These are phyloP conservation scores for Tubosaeta sp. DNA, from an alignment of 768 basidiomycete genomes.

Conservation along the genomic window DNA sequence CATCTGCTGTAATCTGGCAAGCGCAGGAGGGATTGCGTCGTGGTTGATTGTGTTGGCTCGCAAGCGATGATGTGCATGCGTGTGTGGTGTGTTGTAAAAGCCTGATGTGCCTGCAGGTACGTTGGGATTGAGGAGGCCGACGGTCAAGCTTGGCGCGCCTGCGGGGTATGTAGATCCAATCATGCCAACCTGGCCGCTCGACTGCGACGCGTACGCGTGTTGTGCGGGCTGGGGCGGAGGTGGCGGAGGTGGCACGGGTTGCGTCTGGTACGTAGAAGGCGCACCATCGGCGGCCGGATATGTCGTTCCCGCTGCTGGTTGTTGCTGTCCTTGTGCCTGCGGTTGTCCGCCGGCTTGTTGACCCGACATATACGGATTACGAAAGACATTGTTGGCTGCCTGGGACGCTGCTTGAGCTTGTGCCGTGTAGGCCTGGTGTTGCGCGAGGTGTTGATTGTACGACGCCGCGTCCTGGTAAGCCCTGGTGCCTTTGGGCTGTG, in stretches of 20 bases:
- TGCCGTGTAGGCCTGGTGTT: constrained; percentile 90
- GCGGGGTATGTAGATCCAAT: constrained; percentile 15
- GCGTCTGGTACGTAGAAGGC: constrained; percentile 17
- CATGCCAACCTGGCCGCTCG: constrained; percentile 17
- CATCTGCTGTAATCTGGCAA: constrained; percentile 87
- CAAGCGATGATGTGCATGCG: constrained; percentile 46
- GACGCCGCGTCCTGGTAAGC: constrained; percentile 89
- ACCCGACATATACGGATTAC: constrained; percentile 77
- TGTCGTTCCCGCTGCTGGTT: constrained; percentile 10
- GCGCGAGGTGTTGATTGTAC: constrained; percentile 92
- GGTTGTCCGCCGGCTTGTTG: constrained; percentile 36
- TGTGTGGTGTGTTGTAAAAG: constrained; percentile 44
- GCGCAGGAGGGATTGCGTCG: constrained; percentile 89
- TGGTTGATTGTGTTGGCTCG: constrained; percentile 91
- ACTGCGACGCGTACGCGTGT: constrained; percentile 25
- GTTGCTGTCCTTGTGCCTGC: constrained; percentile 19
- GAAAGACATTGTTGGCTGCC: constrained; percentile 61
- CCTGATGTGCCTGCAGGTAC: constrained; percentile 38
- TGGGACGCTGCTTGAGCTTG: constrained; percentile 75
- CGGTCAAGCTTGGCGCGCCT: constrained; percentile 16
- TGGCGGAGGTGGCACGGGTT: constrained; percentile 31
- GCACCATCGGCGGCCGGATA: constrained; percentile 18
- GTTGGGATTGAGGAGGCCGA: constrained; percentile 41
- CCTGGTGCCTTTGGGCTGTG: constrained; percentile 80
- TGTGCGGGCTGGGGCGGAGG: constrained; percentile 19